Base-by-base conservation (phyloP, 768 basidiomycete species). In the Rossbeevera mucosa region DNA sequence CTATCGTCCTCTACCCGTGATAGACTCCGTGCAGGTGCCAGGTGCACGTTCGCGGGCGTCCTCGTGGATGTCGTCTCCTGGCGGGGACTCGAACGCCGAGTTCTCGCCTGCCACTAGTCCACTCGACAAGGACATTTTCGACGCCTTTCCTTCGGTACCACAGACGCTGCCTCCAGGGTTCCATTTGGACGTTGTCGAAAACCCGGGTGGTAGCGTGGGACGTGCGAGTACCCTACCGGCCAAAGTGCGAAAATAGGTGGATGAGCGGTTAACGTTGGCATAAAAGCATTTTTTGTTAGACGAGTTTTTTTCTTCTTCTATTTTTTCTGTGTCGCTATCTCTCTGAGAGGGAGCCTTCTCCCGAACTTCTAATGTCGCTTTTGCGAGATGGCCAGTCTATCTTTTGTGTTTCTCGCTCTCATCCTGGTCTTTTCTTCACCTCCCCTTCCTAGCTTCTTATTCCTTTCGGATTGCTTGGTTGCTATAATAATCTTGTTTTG, bases 81-180 rank as follows among this genome's bases (percentile, higher is more conserved):
- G 16, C 63, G 66, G 36, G 36, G 36, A 74, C 31, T 72, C 75
- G 2, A 73, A 61, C 51, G 41, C 70, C 64, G 54, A 70, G 72
- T 56, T 80, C 73, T 55, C 80, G 70, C 46, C 66, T 14, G 43
- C 59, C 0, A 57, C 67, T 2, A 69, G 69, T 57, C 28, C 60
- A 22, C 77, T 88, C 40, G 83, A 85, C 61, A 71, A 73, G 54
- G 79, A 79, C 11, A 68, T 86, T 21, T 86, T 83, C 57, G 86
- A 88, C 52, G 78, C 84, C 7, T 88, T 89, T 67, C 88, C 88
- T 21, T 78, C 79, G 29, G 86, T 88, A 5, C 86, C 87, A 2
- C 72, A 76, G 44, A 73, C 72, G 16, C 65, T 74, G 5, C 78
- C 79, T 2, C 60, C 70, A 28, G 67, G 65, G 26, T 63, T 53